Percentiles rank a stretch among this genome's conserved stretches.
Conservation (phyloP, 2,329 filamentous ascomycete genomes). For the Xylariaceae sp. region DNA sequence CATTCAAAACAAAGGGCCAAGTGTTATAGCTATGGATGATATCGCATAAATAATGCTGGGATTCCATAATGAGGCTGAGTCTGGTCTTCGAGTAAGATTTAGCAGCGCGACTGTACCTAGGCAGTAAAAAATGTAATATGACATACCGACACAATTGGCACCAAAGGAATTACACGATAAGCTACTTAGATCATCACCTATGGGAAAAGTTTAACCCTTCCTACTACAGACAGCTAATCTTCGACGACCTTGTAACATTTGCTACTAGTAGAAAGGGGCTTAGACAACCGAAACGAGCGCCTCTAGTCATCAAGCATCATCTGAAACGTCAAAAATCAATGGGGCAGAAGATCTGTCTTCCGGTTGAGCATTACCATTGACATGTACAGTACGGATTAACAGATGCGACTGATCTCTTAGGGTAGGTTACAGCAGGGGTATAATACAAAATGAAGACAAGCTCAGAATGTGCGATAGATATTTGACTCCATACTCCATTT, state of each 20-base stretch:
- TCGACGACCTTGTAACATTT: neutral
- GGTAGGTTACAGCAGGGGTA: slow-evolving; percentile 15
- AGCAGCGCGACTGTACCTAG: neutral
- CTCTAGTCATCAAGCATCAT: no score
- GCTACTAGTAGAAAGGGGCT: neutral
- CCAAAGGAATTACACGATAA: neutral
- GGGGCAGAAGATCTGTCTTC: neutral
- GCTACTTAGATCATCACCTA: neutral
- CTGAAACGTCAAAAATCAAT: neutral
- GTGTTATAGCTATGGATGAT: slow-evolving; percentile 58
- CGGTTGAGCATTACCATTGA: neutral
- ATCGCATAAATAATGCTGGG: slow-evolving; percentile 49
- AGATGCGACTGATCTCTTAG: slow-evolving; percentile 1
- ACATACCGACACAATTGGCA: neutral
- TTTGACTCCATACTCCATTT: slow-evolving; percentile 23
- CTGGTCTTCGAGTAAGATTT: neutral
- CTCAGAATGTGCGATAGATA: slow-evolving; percentile 12
- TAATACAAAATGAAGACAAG: slow-evolving; percentile 25
- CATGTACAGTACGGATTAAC: neutral
- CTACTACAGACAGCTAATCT: neutral
- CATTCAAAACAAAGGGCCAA: slow-evolving; percentile 57
- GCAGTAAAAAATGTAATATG: slow-evolving; percentile 12
- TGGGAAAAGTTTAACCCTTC: neutral
- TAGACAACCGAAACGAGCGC: no score
- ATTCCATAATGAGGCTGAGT: no score